Conservation (phyloP, 495 filamentous ascomycete species). For the Geoglossum glabrum region DNA sequence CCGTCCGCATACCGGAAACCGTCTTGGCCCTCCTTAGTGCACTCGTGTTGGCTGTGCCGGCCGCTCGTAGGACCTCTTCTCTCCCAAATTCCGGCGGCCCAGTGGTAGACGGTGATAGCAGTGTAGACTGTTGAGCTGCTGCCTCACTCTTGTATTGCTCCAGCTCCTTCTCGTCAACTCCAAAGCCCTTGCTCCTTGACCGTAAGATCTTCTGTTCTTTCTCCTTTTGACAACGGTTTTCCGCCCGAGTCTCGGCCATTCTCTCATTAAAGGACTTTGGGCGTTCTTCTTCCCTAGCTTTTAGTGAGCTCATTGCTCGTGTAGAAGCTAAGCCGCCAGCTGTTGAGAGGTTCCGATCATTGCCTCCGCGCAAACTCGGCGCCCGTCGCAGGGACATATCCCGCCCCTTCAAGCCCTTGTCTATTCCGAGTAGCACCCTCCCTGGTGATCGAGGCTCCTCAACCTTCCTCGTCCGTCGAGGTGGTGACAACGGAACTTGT, state of each 20-base stretch:
- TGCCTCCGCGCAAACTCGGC: conserved; percentile 17
- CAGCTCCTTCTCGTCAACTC: conserved; percentile 42
- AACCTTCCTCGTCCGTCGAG: conserved; percentile 26
- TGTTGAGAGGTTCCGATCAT: conserved; percentile 10
- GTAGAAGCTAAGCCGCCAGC: conserved; percentile 5
- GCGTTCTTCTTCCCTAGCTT: conserved; percentile 8
- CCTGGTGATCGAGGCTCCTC: conserved; percentile 52
- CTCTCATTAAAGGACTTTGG: conserved; percentile 71
- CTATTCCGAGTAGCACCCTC: conserved; percentile 67
- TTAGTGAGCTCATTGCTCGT: conserved; percentile 10
- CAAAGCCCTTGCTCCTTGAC: conserved; percentile 53
- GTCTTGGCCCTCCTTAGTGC: background rate
- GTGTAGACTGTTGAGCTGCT: conserved; percentile 19
- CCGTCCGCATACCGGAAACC: background rate
- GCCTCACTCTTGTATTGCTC: conserved; percentile 8
- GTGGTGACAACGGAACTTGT: conserved; percentile 69
- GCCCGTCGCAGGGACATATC: conserved; percentile 75
- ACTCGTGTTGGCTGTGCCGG: background rate
- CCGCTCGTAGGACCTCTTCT: conserved; percentile 40
- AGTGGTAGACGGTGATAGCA: conserved; percentile 23
- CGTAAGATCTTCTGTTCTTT: conserved; percentile 33
- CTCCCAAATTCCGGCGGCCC: conserved; percentile 15
- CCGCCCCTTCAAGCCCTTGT: conserved; percentile 61
- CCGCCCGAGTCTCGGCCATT: conserved; percentile 41
- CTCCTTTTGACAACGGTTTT: conserved; percentile 28